Conservation (phyloP, 2,329 filamentous ascomycete species). For the Alternaria dauci region DNA sequence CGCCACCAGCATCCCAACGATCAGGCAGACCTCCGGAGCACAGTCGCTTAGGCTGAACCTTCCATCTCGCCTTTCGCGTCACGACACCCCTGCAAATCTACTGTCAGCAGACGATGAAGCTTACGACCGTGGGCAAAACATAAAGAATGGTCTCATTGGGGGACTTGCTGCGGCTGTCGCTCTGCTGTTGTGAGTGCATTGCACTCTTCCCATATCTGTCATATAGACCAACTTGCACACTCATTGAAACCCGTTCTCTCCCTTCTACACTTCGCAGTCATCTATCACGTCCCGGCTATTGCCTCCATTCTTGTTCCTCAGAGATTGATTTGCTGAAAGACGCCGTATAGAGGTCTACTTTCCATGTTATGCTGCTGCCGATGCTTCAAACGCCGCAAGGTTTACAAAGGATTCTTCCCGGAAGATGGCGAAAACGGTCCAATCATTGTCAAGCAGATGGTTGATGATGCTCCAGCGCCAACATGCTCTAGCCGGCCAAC, state of each 20-base stretch:
- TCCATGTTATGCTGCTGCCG: constrained; percentile 4
- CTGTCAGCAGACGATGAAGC: neutral
- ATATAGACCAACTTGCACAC: constrained; percentile 2
- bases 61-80: neutral
- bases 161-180: constrained; percentile 6
- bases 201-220: neutral
- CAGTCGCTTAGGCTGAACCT: neutral
- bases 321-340: neutral
- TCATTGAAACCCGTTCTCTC: neutral
- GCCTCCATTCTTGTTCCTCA: neutral
- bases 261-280: neutral
- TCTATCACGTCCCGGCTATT: neutral
- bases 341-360: constrained; percentile 1
- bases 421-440: neutral
- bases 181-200: constrained; percentile 17
- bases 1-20: constrained; percentile 1
- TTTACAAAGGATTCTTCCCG: neutral
- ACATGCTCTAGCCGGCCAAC: neutral
- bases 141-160: constrained; percentile 1
- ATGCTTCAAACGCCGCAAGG: neutral
- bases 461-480: neutral
- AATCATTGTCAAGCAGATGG: neutral
- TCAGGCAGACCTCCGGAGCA: constrained; percentile 6
- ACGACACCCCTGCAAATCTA: neutral
- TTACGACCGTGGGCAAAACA: neutral